Evolutionary conservation across 306 rosid genomes (phyloP).

Genomic region (Fagus sylvatica): DNA sequence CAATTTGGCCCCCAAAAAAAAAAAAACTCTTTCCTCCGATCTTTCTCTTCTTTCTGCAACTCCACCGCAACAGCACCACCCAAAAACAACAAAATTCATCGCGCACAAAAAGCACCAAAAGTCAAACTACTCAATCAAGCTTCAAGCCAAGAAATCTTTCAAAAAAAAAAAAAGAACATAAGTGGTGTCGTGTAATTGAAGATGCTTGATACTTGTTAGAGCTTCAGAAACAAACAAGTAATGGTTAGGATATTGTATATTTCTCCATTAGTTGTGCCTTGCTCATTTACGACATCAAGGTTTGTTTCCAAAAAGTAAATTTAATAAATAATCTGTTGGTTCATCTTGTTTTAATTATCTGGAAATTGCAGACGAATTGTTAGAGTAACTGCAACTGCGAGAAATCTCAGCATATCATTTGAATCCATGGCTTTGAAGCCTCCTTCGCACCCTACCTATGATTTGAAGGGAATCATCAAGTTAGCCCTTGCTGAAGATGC

Average conservation of each 20-base stretch:
- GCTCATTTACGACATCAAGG: conserved; percentile 1
- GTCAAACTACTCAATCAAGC: too few species aligned
- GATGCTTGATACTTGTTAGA: neutral
- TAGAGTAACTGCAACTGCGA: conserved; percentile 53
- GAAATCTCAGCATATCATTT: conserved; percentile 31
- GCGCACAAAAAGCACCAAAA: too few species aligned
- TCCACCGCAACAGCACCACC: too few species aligned
- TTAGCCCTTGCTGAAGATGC: conserved; percentile 87
- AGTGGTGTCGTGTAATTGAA: neutral
- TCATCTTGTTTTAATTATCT: conserved; percentile 11
- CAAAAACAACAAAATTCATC: too few species aligned
- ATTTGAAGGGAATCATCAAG: conserved; percentile 67
- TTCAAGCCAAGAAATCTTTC: too few species aligned
- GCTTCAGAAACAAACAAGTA: neutral
- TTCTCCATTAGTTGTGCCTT: neutral
- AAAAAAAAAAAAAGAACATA: too few species aligned
- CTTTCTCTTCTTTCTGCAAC: too few species aligned
- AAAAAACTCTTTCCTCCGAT: too few species aligned
- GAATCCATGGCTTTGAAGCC: conserved; percentile 62
- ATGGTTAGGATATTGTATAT: neutral
- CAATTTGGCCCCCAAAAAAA: too few species aligned
- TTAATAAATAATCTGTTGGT: neutral
- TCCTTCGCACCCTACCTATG: conserved; percentile 90
- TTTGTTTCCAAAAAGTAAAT: neutral
- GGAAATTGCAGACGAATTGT: conserved; percentile 41